phyloP scores from a whole-genome alignment of 257 asterid species.

The Solanum etuberosum region DNA sequence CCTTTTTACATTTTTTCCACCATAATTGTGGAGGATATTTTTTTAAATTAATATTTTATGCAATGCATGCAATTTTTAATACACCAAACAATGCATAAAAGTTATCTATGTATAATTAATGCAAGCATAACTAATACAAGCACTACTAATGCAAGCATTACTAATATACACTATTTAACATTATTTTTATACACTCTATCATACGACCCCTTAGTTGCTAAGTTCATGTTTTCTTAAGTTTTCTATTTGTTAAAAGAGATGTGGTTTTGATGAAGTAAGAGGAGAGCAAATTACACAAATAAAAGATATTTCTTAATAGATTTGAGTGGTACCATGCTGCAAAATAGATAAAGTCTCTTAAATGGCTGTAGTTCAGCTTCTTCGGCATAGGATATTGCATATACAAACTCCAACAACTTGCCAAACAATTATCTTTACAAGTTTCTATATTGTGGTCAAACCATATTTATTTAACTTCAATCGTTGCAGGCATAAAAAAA shows the following conservation, averaged over 20 bases:
- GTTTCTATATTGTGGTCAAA: background rate
- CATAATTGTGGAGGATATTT: background rate
- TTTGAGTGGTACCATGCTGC: background rate
- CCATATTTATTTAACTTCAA: background rate
- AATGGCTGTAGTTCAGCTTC: background rate
- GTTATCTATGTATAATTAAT: background rate
- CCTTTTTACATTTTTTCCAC: background rate
- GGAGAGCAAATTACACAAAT: background rate
- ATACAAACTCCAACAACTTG: background rate
- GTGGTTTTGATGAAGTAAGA: background rate
- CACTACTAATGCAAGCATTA: too few species aligned
- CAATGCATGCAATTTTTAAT: background rate
- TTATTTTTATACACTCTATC: background rate
- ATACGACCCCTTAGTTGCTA: background rate
- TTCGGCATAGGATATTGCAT: background rate
- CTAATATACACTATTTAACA: background rate
- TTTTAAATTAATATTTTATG: background rate
- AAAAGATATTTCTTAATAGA: background rate
- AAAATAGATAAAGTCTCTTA: background rate
- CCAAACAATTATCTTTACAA: background rate
- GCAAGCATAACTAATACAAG: background rate
- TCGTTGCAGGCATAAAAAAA: background rate
- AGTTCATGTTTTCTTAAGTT: background rate
- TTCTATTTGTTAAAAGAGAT: background rate
- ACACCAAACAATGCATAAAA: background rate